Percentiles rank a stretch among this genome's conserved stretches.
Evolutionary conservation across 768 basidiomycete species (phyloP).

Genomic region (Naganishia vishniacii): DNA sequence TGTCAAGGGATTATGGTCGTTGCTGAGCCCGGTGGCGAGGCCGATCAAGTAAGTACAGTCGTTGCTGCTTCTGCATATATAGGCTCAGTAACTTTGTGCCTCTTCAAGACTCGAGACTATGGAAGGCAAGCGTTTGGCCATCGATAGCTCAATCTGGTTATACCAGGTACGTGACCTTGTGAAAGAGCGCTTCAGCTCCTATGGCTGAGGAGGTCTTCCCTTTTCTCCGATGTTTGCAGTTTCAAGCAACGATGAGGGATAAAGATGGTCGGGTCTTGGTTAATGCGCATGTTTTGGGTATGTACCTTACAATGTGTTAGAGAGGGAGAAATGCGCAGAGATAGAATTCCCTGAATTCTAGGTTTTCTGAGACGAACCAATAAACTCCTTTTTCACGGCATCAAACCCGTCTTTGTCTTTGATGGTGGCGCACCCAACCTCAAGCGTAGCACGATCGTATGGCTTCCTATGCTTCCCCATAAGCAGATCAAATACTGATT

Average conservation of each 20-base stretch:
- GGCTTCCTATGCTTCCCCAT: conserved; percentile 40
- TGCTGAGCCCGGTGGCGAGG: conserved; percentile 85
- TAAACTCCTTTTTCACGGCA: conserved; percentile 93
- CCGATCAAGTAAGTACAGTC: conserved; percentile 66
- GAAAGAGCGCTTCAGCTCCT: not conserved
- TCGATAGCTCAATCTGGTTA: conserved; percentile 98
- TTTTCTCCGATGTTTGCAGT: conserved; percentile 47
- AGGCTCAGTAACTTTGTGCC: no score
- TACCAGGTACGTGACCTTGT: conserved; percentile 60
- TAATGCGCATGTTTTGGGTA: conserved; percentile 91
- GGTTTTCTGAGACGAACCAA: conserved; percentile 63
- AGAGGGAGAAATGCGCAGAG: conserved; percentile 1
- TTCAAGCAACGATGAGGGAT: conserved; percentile 98
- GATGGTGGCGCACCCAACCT: conserved; percentile 91
- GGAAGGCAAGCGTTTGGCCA: conserved; percentile 91
- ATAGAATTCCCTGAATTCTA: conserved; percentile 1
- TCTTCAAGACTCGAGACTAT: conserved; percentile 74
- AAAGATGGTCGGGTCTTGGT: conserved; percentile 84
- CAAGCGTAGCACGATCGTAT: conserved; percentile 81
- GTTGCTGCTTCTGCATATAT: conserved; percentile 21
- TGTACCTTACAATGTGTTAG: conserved; percentile 3
- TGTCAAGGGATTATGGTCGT: conserved; percentile 92
- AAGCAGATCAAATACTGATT: conserved; percentile 22
- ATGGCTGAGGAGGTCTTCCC: not conserved
- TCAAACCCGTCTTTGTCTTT: conserved; percentile 97